Evolutionary conservation across 2,329 filamentous ascomycete species (phyloP).

Genomic region (Ophiocordyceps polyrhachis-furcata): DNA sequence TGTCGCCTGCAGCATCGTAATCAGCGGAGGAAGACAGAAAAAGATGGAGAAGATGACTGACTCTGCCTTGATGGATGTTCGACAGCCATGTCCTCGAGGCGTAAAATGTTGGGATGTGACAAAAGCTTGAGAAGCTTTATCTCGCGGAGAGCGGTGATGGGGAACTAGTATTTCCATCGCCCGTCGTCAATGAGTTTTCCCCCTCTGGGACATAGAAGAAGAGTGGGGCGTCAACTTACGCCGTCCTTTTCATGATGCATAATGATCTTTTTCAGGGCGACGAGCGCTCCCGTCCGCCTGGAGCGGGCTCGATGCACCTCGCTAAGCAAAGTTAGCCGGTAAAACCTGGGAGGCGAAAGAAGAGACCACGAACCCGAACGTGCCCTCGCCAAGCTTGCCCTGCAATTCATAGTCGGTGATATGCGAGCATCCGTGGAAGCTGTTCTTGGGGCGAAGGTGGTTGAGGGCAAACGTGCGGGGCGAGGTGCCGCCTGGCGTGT

Average conservation of each 20-base stretch:
- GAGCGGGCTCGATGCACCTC: conserved; percentile 84
- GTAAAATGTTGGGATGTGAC: conserved; percentile 76
- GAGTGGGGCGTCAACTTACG: conserved; percentile 24
- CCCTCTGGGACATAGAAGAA: background rate
- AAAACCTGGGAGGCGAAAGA: background rate
- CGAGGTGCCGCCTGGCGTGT: conserved; percentile 22
- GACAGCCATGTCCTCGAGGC: conserved; percentile 88
- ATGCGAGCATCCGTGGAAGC: conserved; percentile 70
- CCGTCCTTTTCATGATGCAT: conserved; percentile 99
- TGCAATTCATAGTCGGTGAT: conserved; percentile 65
- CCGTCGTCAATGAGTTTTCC: background rate
- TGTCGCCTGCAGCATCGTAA: conserved; percentile 34
- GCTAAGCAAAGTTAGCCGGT: conserved; percentile 18
- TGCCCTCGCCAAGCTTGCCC: conserved; percentile 81
- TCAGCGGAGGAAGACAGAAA: background rate
- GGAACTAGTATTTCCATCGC: conserved; percentile 48
- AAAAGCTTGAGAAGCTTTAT: conserved; percentile 94
- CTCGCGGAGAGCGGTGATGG: conserved; percentile 93
- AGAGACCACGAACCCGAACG: conserved; percentile 54
- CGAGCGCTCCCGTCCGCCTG: conserved; percentile 51
- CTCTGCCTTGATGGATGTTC: conserved; percentile 50
- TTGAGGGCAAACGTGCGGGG: conserved; percentile 37
- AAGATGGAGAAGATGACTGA: conserved; percentile 13
- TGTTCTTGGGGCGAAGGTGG: conserved; percentile 34
- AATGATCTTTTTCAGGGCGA: conserved; percentile 94